Evolutionary conservation across 768 basidiomycete species (phyloP).

Genomic region (Russula olivacea): DNA sequence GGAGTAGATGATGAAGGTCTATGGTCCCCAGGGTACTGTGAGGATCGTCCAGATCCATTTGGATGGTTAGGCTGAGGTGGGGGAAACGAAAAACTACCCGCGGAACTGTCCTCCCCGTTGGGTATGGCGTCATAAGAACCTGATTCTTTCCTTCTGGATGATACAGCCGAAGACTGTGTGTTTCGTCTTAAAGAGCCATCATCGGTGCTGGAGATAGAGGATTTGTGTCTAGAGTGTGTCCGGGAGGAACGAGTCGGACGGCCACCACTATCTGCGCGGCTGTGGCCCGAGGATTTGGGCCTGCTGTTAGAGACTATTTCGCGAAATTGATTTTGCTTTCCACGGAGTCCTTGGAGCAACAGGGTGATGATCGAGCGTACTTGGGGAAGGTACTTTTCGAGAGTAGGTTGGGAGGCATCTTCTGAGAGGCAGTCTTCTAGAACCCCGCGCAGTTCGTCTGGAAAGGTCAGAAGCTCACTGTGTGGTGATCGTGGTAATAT

Average conservation of each 20-base stretch:
- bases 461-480: conserved; percentile 84
- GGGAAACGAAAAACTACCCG: conserved; percentile 45
- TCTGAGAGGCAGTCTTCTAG: conserved; percentile 91
- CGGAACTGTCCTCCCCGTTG: conserved; percentile 39
- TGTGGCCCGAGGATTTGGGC: conserved; percentile 44
- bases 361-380: conserved; percentile 91
- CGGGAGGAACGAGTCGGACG: conserved; percentile 48
- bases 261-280: conserved; percentile 41
- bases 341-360: conserved; percentile 88
- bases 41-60: conserved; percentile 6
- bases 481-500: conserved; percentile 6
- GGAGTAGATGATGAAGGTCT: conserved; percentile 7
- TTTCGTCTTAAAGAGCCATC: conserved; percentile 28
- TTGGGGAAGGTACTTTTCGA: conserved; percentile 83
- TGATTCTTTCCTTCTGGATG: conserved; percentile 28
- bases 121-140: conserved; percentile 16
- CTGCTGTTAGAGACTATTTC: conserved; percentile 61
- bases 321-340: conserved; percentile 85
- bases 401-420: conserved; percentile 77
- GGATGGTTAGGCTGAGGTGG: conserved; percentile 18
- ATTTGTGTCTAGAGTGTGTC: conserved; percentile 33
- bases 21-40: conserved; percentile 9
- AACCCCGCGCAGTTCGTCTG: conserved; percentile 80
- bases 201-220: conserved; percentile 31
- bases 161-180: conserved; percentile 4